These are phyloP conservation scores for Euryodendron excelsum DNA, from an alignment of 148 eudicot genomes.

Conservation along the genomic window DNA sequence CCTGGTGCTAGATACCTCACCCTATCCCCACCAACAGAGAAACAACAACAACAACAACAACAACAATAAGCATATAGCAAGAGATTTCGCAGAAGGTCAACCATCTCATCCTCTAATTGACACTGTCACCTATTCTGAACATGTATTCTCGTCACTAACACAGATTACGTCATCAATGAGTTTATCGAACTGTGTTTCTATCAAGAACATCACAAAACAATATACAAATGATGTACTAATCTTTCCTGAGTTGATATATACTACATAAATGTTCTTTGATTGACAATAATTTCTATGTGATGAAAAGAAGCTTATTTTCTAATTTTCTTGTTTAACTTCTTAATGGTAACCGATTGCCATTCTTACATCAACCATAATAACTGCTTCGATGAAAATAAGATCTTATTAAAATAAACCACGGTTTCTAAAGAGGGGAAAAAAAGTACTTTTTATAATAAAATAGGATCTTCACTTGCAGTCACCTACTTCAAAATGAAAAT, in stretches of 20 bases:
- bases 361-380: too few relatives aligned
- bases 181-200: background rate
- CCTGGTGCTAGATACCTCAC: background rate
- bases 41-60: background rate
- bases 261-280: background rate
- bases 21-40: background rate
- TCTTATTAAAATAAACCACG: too few relatives aligned
- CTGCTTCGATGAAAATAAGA: too few relatives aligned
- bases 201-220: background rate
- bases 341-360: too few relatives aligned
- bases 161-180: background rate
- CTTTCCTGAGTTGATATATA: background rate
- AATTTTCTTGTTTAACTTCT: too few relatives aligned
- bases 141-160: background rate
- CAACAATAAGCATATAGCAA: background rate
- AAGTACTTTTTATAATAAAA: too few relatives aligned
- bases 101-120: background rate
- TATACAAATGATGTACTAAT: background rate
- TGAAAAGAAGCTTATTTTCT: too few relatives aligned
- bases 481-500: background rate
- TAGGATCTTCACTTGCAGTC: background rate
- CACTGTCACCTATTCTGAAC: background rate
- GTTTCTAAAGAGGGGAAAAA: too few relatives aligned
- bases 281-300: too few relatives aligned
- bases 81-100: background rate